Conservation (phyloP, 495 filamentous ascomycete species). For the Beverwykella pulmonaria region DNA sequence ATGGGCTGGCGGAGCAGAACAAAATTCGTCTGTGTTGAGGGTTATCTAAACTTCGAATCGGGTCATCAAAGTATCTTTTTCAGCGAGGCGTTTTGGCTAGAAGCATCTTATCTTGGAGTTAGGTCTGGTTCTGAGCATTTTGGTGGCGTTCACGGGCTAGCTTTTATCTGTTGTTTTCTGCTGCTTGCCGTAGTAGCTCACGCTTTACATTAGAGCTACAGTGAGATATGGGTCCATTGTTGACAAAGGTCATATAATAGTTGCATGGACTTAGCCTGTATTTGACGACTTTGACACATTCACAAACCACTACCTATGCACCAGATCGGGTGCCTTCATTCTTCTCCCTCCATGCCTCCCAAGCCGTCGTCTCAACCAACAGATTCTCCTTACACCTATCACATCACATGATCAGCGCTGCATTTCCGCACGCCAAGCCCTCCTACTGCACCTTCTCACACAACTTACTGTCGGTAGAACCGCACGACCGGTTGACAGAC, state of each 20-base stretch:
- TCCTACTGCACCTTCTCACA: constrained; percentile 4
- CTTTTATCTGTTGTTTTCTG: neutral
- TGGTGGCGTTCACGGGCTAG: constrained; percentile 4
- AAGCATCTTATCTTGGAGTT: constrained; percentile 1
- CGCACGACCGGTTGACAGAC: constrained; percentile 74
- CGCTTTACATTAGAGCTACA: neutral
- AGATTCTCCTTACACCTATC: constrained; percentile 73
- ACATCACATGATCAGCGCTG: constrained; percentile 12
- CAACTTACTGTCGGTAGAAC: constrained; percentile 74
- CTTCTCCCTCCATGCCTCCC: constrained; percentile 54
- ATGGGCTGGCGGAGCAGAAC: neutral
- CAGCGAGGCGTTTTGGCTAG: constrained; percentile 28
- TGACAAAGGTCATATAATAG: neutral
- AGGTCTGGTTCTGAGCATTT: neutral
- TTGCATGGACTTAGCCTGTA: no score
- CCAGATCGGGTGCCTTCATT: neutral
- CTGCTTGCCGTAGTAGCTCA: neutral
- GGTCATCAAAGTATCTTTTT: neutral
- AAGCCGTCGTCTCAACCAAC: constrained; percentile 80
- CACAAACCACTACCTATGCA: neutral
- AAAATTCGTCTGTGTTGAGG: no score
- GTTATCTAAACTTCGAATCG: no score
- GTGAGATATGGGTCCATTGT: neutral
- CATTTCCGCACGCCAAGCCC: neutral
- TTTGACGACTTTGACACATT: neutral